A percentile compares a stretch with the other conserved stretches of the same genome.
Conservation (phyloP, 2,329 filamentous ascomycete species). For the Fusarium ambrosium region DNA sequence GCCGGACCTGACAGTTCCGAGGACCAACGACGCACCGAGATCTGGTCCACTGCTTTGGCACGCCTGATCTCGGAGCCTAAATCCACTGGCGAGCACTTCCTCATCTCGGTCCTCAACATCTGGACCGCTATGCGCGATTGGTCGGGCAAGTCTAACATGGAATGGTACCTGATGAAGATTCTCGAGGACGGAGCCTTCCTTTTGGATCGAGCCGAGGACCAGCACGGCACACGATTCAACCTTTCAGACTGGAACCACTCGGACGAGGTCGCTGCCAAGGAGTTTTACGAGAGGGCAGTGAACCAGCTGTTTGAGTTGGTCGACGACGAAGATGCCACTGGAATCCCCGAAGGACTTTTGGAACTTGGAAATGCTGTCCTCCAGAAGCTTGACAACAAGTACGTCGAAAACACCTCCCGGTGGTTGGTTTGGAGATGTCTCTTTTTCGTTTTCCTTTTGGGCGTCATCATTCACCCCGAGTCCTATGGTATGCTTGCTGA, state of each 20-base stretch:
- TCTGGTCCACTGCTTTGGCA: conserved; percentile 91
- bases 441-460: conserved; percentile 87
- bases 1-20: conserved; percentile 85
- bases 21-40: conserved; percentile 81
- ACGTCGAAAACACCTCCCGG: conserved; percentile 80
- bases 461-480: conserved; percentile 90
- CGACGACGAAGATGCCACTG: conserved; percentile 85
- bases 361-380: conserved; percentile 89
- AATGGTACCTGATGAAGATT: conserved; percentile 95
- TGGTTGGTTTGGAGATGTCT: conserved; percentile 94
- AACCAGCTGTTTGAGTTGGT: conserved; percentile 87
- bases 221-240: conserved; percentile 78
- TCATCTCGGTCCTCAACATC: conserved; percentile 86
- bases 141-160: conserved; percentile 90
- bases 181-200: conserved; percentile 93
- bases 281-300: conserved; percentile 89
- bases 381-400: conserved; percentile 78
- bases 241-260: conserved; percentile 80
- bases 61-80: conserved; percentile 84
- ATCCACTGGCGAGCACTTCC: conserved; percentile 81
- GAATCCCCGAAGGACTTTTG: conserved; percentile 87
- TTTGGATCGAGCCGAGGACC: conserved; percentile 86
- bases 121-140: conserved; percentile 91
- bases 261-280: conserved; percentile 84
- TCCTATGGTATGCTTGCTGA: conserved; percentile 83